A percentile compares a stretch with the other conserved stretches of the same genome.
Conservation (phyloP, 495 filamentous ascomycete species). For the Penicillium tannophilum region DNA sequence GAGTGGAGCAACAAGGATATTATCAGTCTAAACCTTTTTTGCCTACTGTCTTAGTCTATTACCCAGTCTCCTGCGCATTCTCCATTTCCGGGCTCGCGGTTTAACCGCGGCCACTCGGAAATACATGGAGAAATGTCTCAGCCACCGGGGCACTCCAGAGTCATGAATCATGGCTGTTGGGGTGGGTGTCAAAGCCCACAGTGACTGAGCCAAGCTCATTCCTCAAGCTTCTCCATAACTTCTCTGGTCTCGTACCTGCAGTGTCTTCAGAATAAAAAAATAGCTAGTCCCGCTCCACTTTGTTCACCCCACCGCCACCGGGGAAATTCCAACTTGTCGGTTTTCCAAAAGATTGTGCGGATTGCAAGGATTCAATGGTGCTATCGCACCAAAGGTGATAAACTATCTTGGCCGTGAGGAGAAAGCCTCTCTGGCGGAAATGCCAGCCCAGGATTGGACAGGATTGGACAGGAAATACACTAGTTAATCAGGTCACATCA, state of each 20-base stretch:
- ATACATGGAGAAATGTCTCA: background rate
- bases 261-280: background rate
- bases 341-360: too few species aligned
- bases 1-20: background rate
- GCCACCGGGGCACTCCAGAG: background rate
- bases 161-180: background rate
- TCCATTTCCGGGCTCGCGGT: background rate
- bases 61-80: background rate
- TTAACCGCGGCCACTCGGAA: background rate
- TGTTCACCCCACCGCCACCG: background rate
- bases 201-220: background rate
- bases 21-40: background rate
- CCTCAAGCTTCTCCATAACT: background rate
- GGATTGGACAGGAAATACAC: background rate
- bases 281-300: background rate
- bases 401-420: background rate
- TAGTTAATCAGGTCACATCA: background rate
- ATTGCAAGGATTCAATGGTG: too few species aligned
- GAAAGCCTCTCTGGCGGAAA: background rate
- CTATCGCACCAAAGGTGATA: too few species aligned
- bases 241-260: background rate
- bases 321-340: too few species aligned
- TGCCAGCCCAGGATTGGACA: background rate
- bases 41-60: background rate
- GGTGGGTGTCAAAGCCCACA: background rate